These are phyloP conservation scores for Pinguiococcus pyrenoidosus DNA, from an alignment of 108 stramenopile genomes.

Conservation along the genomic window DNA sequence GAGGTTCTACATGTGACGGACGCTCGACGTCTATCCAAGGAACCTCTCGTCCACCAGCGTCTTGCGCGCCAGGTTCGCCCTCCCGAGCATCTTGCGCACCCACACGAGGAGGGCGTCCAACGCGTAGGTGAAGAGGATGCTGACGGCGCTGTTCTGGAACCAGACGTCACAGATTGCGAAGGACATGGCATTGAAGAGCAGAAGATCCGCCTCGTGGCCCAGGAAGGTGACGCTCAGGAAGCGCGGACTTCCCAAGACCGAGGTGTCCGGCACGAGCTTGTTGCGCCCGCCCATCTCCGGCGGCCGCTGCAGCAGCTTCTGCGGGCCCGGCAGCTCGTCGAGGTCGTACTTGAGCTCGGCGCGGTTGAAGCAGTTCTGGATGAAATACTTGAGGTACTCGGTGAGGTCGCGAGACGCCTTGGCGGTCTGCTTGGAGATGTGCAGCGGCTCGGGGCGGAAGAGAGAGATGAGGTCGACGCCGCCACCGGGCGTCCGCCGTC, in stretches of 20 bases:
- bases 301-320: conserved; percentile 12
- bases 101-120: conserved; percentile 37
- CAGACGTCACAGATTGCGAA: conserved; percentile 46
- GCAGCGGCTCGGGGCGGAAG: too few relatives aligned
- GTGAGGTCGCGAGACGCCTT: conserved; percentile 27
- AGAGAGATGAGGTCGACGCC: background rate
- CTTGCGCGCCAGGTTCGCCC: conserved; percentile 41
- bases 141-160: conserved; percentile 35
- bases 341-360: conserved; percentile 19
- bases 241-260: conserved; percentile 14
- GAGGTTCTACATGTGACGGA: too few relatives aligned
- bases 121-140: conserved; percentile 39
- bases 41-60: conserved; percentile 51
- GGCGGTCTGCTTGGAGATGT: conserved; percentile 7
- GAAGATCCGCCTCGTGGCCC: conserved; percentile 46
- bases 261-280: background rate
- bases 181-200: conserved; percentile 49
- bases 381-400: conserved; percentile 27
- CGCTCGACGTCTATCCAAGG: too few relatives aligned
- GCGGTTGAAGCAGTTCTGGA: conserved; percentile 22
- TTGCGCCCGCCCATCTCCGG: conserved; percentile 18
- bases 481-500: too few relatives aligned
- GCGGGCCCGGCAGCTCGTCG: conserved; percentile 15
- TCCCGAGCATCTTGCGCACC: conserved; percentile 29
- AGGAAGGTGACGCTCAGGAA: conserved; percentile 43